These are phyloP conservation scores for Chrysochromulina parva DNA, from an alignment of 78 protist genomes.

Conservation along the genomic window DNA sequence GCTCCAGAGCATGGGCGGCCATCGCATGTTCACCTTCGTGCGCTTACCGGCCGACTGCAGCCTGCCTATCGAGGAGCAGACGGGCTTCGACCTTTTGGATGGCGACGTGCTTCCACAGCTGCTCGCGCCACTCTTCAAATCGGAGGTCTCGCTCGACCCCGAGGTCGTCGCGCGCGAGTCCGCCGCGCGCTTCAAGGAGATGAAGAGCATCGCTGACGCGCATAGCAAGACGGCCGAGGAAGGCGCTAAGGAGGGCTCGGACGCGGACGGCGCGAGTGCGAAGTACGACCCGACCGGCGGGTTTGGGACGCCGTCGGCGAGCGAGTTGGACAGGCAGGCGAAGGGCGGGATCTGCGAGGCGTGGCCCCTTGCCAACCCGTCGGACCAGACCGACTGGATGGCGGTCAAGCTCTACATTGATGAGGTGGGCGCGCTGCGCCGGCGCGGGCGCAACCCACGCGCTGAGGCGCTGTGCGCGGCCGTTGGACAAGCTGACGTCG, in stretches of 20 bases:
- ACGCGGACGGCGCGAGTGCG: too few relatives aligned
- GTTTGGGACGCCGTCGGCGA: neutral
- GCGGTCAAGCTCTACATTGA: neutral
- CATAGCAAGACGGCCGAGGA: too few relatives aligned
- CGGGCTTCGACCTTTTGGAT: too few relatives aligned
- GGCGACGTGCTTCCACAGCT: neutral
- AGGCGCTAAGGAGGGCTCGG: too few relatives aligned
- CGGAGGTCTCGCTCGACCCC: neutral
- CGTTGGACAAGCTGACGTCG: neutral
- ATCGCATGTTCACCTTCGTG: too few relatives aligned
- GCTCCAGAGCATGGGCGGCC: too few relatives aligned
- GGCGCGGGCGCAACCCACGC: neutral
- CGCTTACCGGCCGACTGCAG: too few relatives aligned
- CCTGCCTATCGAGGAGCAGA: too few relatives aligned
- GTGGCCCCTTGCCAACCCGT: neutral
- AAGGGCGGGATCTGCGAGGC: conserved; percentile 13
- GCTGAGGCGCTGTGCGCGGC: neutral
- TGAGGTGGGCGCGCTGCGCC: conserved; percentile 10
- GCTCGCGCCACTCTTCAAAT: neutral
- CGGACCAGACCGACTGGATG: neutral
- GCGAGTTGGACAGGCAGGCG: neutral
- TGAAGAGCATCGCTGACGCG: neutral
- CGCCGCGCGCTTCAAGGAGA: neutral
- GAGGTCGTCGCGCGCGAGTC: conserved; percentile 2
- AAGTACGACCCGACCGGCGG: too few relatives aligned